Evolutionary conservation across 352 stramenopile genomes (phyloP).

Genomic region (Globisporangium lucens): DNA sequence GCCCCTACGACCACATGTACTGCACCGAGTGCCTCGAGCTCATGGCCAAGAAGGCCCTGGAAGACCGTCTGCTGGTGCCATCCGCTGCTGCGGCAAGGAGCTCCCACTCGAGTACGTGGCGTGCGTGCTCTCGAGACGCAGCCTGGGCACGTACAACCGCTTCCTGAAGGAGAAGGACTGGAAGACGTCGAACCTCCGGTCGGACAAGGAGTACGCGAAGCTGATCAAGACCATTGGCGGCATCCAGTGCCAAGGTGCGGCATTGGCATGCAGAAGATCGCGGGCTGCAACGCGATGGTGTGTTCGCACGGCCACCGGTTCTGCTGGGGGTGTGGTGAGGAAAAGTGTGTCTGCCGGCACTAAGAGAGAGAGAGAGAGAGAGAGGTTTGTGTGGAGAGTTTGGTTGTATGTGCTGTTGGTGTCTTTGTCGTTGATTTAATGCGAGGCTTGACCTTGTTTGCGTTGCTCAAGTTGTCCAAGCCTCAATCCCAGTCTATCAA

Average conservation of each 20-base stretch:
- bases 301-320: conserved; percentile 67
- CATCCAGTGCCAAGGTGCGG: conserved; percentile 68
- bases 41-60: conserved; percentile 49
- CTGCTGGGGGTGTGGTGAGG: conserved; percentile 38
- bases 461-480: background rate
- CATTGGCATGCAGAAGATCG: conserved; percentile 48
- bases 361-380: background rate
- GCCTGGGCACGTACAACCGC: conserved; percentile 42
- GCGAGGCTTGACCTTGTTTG: background rate
- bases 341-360: conserved; percentile 26
- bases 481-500: background rate
- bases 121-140: conserved; percentile 27
- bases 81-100: conserved; percentile 72
- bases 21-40: conserved; percentile 49
- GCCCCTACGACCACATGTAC: conserved; percentile 59
- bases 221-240: conserved; percentile 29
- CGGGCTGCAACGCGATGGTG: conserved; percentile 55
- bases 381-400: background rate
- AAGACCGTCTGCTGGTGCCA: conserved; percentile 35
- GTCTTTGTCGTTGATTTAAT: background rate
- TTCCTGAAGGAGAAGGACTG: conserved; percentile 59
- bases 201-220: conserved; percentile 58
- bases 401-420: background rate
- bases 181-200: conserved; percentile 38
- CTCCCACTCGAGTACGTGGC: conserved; percentile 62